Conservation (phyloP, 139 green algal genomes). For the Picochlorum sp. region DNA sequence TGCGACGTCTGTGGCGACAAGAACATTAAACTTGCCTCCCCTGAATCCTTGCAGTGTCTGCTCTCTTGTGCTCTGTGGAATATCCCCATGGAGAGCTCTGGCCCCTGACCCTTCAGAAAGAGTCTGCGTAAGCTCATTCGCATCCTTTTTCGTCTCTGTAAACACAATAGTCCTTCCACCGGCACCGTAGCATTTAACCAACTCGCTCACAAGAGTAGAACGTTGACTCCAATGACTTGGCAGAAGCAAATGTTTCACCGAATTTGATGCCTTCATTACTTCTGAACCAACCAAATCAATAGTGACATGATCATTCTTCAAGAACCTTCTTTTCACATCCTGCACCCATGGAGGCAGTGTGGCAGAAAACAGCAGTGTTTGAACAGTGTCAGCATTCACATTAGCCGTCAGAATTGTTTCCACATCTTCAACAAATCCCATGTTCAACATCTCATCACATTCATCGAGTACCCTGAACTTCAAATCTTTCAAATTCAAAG, state of each 20-base stretch:
- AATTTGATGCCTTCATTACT: slow-evolving; percentile 81
- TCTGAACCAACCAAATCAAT: slow-evolving; percentile 89
- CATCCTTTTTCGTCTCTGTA: slow-evolving; percentile 93
- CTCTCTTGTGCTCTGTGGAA: slow-evolving; percentile 73
- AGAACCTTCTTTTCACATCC: slow-evolving; percentile 78
- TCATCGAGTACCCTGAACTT: slow-evolving; percentile 93
- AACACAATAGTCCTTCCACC: slow-evolving; percentile 91
- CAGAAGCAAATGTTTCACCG: slow-evolving; percentile 82
- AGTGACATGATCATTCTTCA: slow-evolving; percentile 53
- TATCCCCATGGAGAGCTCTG: slow-evolving; percentile 87
- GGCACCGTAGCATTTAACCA: slow-evolving; percentile 68
- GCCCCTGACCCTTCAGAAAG: slow-evolving; percentile 52
- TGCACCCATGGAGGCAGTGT: slow-evolving; percentile 94
- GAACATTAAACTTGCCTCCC: slow-evolving; percentile 72
- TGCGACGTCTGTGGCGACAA: slow-evolving; percentile 99
- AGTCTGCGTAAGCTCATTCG: slow-evolving; percentile 61
- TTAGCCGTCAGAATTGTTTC: slow-evolving; percentile 84
- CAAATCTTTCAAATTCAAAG: slow-evolving; percentile 58
- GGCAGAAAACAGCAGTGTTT: slow-evolving; percentile 96
- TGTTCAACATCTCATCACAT: slow-evolving; percentile 99
- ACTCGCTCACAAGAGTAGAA: slow-evolving; percentile 54
- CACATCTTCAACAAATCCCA: slow-evolving; percentile 99
- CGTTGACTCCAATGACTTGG: slow-evolving; percentile 81
- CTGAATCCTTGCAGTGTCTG: slow-evolving; percentile 10
- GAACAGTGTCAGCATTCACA: slow-evolving; percentile 42